Evolutionary conservation across 177 flowering plant species (phyloP).

Genomic region (Vitis hybrid): DNA sequence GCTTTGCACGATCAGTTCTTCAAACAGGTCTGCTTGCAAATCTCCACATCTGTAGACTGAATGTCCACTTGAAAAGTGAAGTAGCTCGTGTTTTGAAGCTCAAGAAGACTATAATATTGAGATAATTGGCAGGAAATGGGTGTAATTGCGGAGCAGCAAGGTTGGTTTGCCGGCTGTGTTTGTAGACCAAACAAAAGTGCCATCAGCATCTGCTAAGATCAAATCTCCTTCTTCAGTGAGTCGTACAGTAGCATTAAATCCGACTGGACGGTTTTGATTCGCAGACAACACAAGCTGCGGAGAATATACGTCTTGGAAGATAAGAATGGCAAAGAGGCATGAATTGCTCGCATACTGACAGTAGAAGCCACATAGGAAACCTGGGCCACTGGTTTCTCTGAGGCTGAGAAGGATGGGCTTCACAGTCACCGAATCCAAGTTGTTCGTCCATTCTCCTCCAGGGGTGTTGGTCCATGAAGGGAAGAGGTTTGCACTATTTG

Average conservation of each 20-base stretch:
- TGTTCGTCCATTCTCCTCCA: too few relatives aligned
- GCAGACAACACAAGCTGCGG: conserved; percentile 11
- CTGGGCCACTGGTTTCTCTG: too few relatives aligned
- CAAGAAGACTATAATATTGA: background rate
- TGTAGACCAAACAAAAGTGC: conserved; percentile 11
- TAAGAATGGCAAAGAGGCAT: too few relatives aligned
- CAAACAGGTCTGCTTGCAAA: conserved; percentile 10
- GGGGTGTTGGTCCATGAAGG: too few relatives aligned
- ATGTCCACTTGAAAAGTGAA: background rate
- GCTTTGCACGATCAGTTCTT: conserved; percentile 12
- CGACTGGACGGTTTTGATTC: conserved; percentile 5
- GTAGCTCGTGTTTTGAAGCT: background rate
- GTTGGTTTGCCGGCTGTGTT: background rate
- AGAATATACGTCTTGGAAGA: too few relatives aligned
- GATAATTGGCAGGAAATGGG: background rate
- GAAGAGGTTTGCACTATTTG: too few relatives aligned
- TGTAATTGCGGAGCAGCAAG: background rate
- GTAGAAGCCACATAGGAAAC: too few relatives aligned
- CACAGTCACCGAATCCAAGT: too few relatives aligned
- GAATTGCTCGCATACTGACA: too few relatives aligned
- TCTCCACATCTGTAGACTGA: background rate
- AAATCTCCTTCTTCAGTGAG: conserved; percentile 9
- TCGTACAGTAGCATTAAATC: conserved; percentile 2
- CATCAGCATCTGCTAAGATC: conserved; percentile 9
- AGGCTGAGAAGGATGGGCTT: too few relatives aligned